Evolutionary conservation across 306 rosid genomes (phyloP).

Genomic region (Dryas alaskensis): DNA sequence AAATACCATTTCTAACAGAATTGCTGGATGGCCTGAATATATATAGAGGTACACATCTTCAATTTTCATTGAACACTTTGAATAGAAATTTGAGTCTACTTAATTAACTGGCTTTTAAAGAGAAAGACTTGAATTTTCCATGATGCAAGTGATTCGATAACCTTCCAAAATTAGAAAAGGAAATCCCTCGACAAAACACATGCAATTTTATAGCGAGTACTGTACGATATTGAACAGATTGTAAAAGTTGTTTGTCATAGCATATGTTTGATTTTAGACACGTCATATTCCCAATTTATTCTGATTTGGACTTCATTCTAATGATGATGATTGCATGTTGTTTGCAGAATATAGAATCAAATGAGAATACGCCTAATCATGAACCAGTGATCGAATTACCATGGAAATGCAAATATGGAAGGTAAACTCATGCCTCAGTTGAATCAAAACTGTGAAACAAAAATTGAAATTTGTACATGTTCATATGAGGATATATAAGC

Average conservation of each 20-base stretch:
- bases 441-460: no score
- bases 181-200: no score
- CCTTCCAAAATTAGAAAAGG: no score
- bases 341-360: slow-evolving; percentile 51
- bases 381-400: slow-evolving; percentile 25
- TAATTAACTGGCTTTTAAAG: not conserved
- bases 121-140: not conserved
- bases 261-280: no score
- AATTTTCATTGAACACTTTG: slow-evolving; percentile 16
- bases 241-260: no score
- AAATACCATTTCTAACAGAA: slow-evolving; percentile 58
- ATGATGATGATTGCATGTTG: slow-evolving; percentile 18
- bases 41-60: slow-evolving; percentile 45
- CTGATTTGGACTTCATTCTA: not conserved
- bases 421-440: slow-evolving; percentile 36
- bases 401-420: slow-evolving; percentile 35
- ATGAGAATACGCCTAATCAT: slow-evolving; percentile 27
- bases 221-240: no score
- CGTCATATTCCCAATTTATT: no score
- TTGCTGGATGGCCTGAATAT: slow-evolving; percentile 41
- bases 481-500: no score
- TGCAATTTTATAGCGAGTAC: no score
- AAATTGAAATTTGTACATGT: no score
- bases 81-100: not conserved
- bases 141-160: no score